A percentile compares a stretch with the other conserved stretches of the same genome.
Evolutionary conservation across 2,329 filamentous ascomycete genomes (phyloP).

Genomic region (Alternaria ventricosa): DNA sequence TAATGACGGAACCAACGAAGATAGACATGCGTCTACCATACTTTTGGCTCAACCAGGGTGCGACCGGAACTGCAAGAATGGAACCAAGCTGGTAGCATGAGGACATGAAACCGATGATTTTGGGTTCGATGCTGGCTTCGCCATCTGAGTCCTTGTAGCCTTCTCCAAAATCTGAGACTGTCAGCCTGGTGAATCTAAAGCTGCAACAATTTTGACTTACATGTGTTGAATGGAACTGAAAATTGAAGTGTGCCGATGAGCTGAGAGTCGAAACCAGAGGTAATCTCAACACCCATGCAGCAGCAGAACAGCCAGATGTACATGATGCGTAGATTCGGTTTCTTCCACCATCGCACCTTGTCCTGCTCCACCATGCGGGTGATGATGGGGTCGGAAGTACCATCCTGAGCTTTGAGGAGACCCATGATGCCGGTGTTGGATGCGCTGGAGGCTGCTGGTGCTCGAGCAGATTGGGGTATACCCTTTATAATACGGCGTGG

Average conservation of each 20-base stretch:
- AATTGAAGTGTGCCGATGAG: conserved; percentile 48
- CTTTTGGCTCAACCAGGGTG: conserved; percentile 40
- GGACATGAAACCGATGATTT: conserved; percentile 43
- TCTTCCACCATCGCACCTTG: conserved; percentile 53
- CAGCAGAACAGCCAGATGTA: conserved; percentile 48
- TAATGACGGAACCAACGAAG: conserved; percentile 64
- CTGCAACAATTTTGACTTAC: conserved; percentile 16
- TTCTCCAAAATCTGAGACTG: conserved; percentile 34
- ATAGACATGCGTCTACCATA: conserved; percentile 64
- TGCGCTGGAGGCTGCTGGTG: conserved; percentile 16
- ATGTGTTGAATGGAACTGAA: conserved; percentile 43
- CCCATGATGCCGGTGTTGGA: conserved; percentile 33
- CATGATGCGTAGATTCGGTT: conserved; percentile 47
- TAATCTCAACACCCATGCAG: conserved; percentile 50
- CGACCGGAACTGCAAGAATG: conserved; percentile 42
- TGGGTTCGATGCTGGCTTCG: conserved; percentile 30
- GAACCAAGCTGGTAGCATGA: conserved; percentile 47
- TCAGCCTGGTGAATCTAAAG: conserved; percentile 6
- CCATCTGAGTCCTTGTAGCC: conserved; percentile 28
- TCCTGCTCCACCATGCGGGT: conserved; percentile 53
- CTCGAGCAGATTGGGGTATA: conserved; percentile 12
- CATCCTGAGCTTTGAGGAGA: conserved; percentile 31
- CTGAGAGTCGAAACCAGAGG: conserved; percentile 48
- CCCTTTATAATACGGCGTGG: conserved; percentile 30
- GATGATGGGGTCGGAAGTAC: conserved; percentile 50